Evolutionary conservation across 352 stramenopile genomes (phyloP), one percentile per base, ranked within the genome.

Genomic region (Phytophthora pinifolia): DNA sequence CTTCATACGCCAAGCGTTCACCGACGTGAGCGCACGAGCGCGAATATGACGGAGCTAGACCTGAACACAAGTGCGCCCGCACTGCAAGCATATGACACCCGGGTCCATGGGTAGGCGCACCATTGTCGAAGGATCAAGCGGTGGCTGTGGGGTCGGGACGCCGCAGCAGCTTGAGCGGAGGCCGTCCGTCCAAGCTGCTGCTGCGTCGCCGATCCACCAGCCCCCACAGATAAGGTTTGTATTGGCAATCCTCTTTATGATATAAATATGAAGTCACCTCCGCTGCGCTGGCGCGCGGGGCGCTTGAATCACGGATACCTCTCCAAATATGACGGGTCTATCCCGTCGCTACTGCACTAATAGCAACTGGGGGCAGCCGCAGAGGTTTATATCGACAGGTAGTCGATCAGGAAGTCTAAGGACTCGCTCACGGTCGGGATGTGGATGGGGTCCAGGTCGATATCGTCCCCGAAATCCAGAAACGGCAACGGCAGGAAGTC

Each of bases 321-420:
- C 54, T 53, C 60, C 60, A 61, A 55, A 61, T 48, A 60, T 54
- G 59, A 58, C 46, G 41, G 57, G 49, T 61, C 43, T 51, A 65
- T 33, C 50, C 42, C 51, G 37, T 62, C 58, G 48, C 35, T 60
- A 69, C 54, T 56, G 43, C 54, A 61, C 60, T 69, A 69, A 52
- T 44, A 53, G 47, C 60, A 68, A 59, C 53, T 39, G 54, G 32
- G 31, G 9, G 12, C 32, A 62, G 50, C 46, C 55, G 39, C 51
- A 59, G 32, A 18, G 25, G 37, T 30, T 72, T 59, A 75, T 64
- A 68, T 65, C 35, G 72, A 82, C 55, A 85, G 60, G 55, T 80
- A 82, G 59, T 82, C 68, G 50, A 86, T 83, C 46, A 86, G 54
- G 59, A 84, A 84, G 61, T 86, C 76, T 34, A 86, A 63, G 34